Percentiles rank a stretch among this genome's conserved stretches.
Conservation (phyloP, 345 rosid species). For the Arabidopsis arenosa region DNA sequence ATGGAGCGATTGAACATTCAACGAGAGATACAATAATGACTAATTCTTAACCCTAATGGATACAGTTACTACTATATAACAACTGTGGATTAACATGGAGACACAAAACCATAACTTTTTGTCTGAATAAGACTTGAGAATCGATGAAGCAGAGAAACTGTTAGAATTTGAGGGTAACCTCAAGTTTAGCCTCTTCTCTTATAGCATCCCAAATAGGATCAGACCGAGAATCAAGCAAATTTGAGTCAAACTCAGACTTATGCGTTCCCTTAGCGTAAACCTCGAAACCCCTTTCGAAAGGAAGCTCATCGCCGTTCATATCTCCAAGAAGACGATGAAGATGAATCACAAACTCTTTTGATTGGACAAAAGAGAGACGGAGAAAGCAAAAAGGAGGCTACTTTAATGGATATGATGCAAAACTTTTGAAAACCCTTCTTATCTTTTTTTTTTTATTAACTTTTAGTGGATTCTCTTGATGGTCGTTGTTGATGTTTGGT, state of each 20-base stretch:
- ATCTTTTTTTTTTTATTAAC: neutral
- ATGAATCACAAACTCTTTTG: slow-evolving; percentile 43
- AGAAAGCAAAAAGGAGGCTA: slow-evolving; percentile 23
- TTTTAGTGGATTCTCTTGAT: slow-evolving; percentile 30
- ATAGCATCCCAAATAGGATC: slow-evolving; percentile 92
- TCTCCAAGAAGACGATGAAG: slow-evolving; percentile 32
- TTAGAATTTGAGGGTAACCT: slow-evolving; percentile 52
- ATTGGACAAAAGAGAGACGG: slow-evolving; percentile 11
- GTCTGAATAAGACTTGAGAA: neutral
- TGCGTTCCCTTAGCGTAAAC: slow-evolving; percentile 64
- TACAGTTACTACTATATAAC: neutral
- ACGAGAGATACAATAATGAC: slow-evolving; percentile 8
- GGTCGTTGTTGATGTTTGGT: slow-evolving; percentile 26
- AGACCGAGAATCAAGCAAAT: slow-evolving; percentile 45
- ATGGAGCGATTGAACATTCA: neutral
- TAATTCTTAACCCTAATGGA: slow-evolving; percentile 30
- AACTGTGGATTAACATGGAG: neutral
- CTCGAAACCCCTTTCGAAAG: slow-evolving; percentile 72
- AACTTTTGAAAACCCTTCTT: slow-evolving; percentile 8
- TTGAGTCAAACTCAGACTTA: slow-evolving; percentile 50
- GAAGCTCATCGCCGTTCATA: slow-evolving; percentile 40
- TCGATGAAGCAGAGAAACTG: slow-evolving; percentile 11
- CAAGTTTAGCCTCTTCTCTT: slow-evolving; percentile 75
- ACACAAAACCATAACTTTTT: neutral
- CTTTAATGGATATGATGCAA: slow-evolving; percentile 29